These are phyloP conservation scores for Cryphonectria parasitica DNA, from an alignment of 2,329 filamentous ascomycete species.

Conservation along the genomic window DNA sequence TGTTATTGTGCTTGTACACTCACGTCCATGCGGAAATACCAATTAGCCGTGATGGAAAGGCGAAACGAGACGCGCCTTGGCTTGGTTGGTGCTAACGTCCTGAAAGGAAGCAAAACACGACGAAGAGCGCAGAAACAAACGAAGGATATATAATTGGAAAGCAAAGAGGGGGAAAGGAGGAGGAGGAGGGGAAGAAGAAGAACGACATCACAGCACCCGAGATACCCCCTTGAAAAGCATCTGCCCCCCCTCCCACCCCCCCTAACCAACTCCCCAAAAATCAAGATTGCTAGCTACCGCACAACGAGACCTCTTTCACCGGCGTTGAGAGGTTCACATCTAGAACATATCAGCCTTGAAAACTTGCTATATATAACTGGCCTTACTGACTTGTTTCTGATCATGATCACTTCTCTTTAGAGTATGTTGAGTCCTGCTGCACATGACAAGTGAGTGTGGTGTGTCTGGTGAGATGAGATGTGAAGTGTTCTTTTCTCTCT, in stretches of 20 bases:
- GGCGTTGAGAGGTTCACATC: background rate
- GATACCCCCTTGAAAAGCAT: background rate
- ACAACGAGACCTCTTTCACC: background rate
- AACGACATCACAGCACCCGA: background rate
- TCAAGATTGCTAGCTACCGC: background rate
- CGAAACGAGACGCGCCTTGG: background rate
- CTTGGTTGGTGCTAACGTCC: background rate
- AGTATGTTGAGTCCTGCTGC: background rate
- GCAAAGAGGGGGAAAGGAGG: background rate
- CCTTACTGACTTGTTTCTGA: background rate
- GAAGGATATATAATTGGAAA: too few relatives aligned
- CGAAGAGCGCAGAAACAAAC: background rate
- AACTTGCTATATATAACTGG: background rate
- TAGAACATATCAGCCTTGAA: background rate
- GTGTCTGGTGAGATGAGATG: too few relatives aligned
- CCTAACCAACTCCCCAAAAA: background rate
- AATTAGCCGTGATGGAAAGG: background rate
- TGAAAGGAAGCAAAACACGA: background rate
- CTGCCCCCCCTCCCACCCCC: background rate
- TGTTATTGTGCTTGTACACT: background rate
- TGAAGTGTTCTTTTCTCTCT: too few relatives aligned
- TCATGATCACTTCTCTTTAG: background rate
- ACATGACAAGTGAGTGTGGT: background rate
- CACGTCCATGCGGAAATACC: background rate
- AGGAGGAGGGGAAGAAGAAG: background rate